These are phyloP conservation scores for Thelonectria olida DNA, from an alignment of 2,329 filamentous ascomycete genomes.

Conservation along the genomic window DNA sequence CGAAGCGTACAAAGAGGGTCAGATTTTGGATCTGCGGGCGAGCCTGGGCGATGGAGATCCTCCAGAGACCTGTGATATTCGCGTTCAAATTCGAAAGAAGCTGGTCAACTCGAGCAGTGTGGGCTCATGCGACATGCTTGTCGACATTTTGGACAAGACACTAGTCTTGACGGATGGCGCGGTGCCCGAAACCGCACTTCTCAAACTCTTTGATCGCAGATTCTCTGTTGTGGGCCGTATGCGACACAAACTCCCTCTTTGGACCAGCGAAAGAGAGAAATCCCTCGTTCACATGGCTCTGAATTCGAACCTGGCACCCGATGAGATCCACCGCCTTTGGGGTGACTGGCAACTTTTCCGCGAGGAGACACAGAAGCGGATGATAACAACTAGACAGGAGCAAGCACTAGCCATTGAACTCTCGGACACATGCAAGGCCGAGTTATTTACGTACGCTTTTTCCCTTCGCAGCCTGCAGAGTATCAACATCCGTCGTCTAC, in stretches of 20 bases:
- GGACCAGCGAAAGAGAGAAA: background rate
- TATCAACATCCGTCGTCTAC: background rate
- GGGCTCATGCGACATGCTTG: background rate
- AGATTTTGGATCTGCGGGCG: background rate
- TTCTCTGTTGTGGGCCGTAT: background rate
- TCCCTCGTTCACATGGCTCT: background rate
- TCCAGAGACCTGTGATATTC: background rate
- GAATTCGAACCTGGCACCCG: no score
- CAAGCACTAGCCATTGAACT: no score
- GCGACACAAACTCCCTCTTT: background rate
- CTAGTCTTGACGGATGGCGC: no score
- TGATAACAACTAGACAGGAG: no score
- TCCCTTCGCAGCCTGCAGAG: background rate
- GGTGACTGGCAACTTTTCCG: no score
- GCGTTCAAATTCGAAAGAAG: background rate
- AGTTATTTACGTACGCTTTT: background rate
- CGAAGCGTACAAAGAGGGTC: background rate
- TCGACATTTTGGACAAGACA: background rate
- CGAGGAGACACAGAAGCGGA: no score
- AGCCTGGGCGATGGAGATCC: background rate
- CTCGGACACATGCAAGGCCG: no score
- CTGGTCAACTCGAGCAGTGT: background rate
- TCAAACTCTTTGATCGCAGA: background rate
- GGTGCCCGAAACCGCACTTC: background rate
- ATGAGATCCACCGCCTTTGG: no score